Percentiles rank a stretch among this genome's conserved stretches.
These are phyloP conservation scores for Sclerospora graminicola DNA, from an alignment of 352 stramenopile species.

Conservation along the genomic window DNA sequence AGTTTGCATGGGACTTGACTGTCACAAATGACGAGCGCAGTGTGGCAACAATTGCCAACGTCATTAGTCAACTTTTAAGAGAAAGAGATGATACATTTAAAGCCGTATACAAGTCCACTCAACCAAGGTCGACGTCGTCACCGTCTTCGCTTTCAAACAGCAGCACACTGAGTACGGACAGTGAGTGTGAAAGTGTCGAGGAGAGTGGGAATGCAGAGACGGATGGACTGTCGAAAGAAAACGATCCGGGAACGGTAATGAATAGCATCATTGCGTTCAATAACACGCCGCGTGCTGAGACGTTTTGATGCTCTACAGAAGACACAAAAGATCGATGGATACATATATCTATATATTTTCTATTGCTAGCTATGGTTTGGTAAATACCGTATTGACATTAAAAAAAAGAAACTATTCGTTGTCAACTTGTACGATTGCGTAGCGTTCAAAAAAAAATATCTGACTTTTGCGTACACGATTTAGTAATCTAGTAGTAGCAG, in stretches of 20 bases:
- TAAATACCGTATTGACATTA: no score
- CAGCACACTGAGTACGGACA: slow-evolving; percentile 57
- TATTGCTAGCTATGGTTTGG: no score
- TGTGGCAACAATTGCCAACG: slow-evolving; percentile 39
- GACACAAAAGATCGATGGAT: slow-evolving; percentile 1
- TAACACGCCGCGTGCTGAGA: slow-evolving; percentile 30
- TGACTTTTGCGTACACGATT: neutral
- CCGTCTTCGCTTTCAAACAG: slow-evolving; percentile 24
- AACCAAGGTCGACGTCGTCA: slow-evolving; percentile 13
- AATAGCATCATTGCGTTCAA: slow-evolving; percentile 71
- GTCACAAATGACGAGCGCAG: slow-evolving; percentile 55
- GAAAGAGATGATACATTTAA: slow-evolving; percentile 58
- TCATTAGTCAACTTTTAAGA: slow-evolving; percentile 34
- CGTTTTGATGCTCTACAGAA: slow-evolving; percentile 9
- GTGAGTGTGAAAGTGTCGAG: slow-evolving; percentile 48
- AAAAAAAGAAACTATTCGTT: no score
- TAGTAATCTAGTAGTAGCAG: slow-evolving; percentile 30
- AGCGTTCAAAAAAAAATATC: no score
- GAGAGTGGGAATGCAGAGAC: slow-evolving; percentile 9
- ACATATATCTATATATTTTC: no score
- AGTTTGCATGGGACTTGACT: slow-evolving; percentile 67
- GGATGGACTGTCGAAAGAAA: slow-evolving; percentile 4
- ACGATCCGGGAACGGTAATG: neutral
- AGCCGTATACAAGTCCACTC: slow-evolving; percentile 47
- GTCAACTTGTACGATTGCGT: no score